phyloP scores from a whole-genome alignment of 176 grass and related monocot genomes.

The Oryza australiensis region DNA sequence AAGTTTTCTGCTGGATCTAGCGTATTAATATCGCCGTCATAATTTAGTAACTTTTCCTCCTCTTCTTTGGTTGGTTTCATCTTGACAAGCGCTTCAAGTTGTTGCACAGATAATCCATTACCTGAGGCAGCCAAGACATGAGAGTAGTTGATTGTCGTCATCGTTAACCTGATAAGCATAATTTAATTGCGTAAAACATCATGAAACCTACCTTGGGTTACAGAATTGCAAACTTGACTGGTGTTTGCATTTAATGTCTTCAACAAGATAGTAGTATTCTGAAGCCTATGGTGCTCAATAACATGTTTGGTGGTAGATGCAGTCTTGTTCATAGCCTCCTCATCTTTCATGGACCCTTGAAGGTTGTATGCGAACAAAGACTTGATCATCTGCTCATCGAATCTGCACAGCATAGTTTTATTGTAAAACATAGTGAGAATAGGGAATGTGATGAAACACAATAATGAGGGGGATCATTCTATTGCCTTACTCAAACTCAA shows the following conservation, averaged over 20 bases:
- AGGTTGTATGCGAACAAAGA: conserved; percentile 89
- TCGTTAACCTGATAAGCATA: background rate
- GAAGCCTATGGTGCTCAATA: conserved; percentile 81
- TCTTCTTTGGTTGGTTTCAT: conserved; percentile 87
- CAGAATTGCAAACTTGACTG: conserved; percentile 61
- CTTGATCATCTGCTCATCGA: conserved; percentile 86
- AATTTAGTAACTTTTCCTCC: conserved; percentile 58
- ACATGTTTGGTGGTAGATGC: conserved; percentile 63
- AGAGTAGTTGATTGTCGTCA: background rate
- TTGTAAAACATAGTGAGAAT: conserved; percentile 26
- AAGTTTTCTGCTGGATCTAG: conserved; percentile 88
- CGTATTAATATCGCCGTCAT: conserved; percentile 44
- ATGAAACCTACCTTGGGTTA: conserved; percentile 57
- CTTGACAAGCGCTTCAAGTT: conserved; percentile 81
- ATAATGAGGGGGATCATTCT: background rate
- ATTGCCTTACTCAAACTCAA: conserved; percentile 64
- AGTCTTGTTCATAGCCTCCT: conserved; percentile 60
- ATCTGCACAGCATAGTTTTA: conserved; percentile 47
- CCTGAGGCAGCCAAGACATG: conserved; percentile 36
- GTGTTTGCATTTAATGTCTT: conserved; percentile 77
- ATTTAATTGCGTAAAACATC: background rate
- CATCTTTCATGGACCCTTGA: conserved; percentile 47
- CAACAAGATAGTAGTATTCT: conserved; percentile 88
- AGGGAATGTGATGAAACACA: conserved; percentile 17
- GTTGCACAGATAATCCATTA: conserved; percentile 67